These are phyloP conservation scores for Xylaria intraflava DNA, from an alignment of 495 filamentous ascomycete species.

Conservation along the genomic window DNA sequence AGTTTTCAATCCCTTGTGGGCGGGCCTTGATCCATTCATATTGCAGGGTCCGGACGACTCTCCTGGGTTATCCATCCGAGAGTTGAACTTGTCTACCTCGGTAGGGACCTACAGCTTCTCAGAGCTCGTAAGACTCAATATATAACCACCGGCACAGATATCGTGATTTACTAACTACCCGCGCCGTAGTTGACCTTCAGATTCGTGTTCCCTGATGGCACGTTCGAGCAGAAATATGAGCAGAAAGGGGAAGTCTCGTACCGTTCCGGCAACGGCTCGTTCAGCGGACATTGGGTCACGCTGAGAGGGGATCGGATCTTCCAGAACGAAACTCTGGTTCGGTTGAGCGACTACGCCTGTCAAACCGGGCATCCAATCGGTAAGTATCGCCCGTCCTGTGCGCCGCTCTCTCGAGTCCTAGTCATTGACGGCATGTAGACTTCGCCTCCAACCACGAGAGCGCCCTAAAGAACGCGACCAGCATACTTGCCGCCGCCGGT, in stretches of 20 bases:
- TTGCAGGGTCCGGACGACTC: background rate
- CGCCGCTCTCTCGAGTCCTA: background rate
- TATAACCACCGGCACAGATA: background rate
- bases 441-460: background rate
- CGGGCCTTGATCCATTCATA: background rate
- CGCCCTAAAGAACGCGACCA: background rate
- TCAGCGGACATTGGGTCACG: slow-evolving; percentile 2
- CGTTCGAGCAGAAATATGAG: slow-evolving; percentile 5
- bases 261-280: background rate
- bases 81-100: background rate
- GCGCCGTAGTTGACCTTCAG: background rate
- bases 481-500: background rate
- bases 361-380: slow-evolving; percentile 7
- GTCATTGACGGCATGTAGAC: background rate
- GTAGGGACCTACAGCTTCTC: background rate
- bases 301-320: slow-evolving; percentile 5
- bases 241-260: slow-evolving; percentile 4
- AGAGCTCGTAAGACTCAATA: background rate
- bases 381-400: background rate
- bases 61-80: slow-evolving; percentile 1
- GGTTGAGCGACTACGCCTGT: background rate
- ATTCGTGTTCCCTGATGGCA: slow-evolving; percentile 1
- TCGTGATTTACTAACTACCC: background rate
- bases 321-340: slow-evolving; percentile 4
- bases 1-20: background rate